These are phyloP conservation scores for Vitis hybrid DNA, from an alignment of 177 flowering plant species.

Conservation along the genomic window DNA sequence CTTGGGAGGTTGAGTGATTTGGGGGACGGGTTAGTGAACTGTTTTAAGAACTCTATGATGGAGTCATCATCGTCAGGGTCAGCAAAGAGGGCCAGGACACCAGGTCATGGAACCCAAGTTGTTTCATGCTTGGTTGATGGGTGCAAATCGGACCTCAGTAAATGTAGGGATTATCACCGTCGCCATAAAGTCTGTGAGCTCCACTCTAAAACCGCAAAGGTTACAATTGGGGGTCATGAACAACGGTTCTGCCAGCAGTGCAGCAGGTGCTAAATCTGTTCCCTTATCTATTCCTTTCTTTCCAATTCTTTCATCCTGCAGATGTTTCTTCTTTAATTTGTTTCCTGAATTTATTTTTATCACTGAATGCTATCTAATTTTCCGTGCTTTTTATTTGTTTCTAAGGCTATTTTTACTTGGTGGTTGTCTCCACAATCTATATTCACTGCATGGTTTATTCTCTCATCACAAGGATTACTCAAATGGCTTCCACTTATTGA, in stretches of 20 bases:
- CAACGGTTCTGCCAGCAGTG: constrained; percentile 96
- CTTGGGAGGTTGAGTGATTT: constrained; percentile 33
- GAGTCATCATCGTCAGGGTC: constrained; percentile 45
- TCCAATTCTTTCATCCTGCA: background rate
- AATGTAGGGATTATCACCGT: constrained; percentile 82
- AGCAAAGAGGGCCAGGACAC: constrained; percentile 56
- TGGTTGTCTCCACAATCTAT: no score
- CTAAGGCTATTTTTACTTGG: no score
- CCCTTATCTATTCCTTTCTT: background rate
- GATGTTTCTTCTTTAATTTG: background rate
- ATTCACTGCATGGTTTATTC: no score
- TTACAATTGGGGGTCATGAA: constrained; percentile 68
- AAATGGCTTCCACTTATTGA: no score
- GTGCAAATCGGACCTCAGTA: constrained; percentile 73
- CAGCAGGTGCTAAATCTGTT: constrained; percentile 54
- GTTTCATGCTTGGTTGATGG: constrained; percentile 86
- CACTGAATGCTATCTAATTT: no score
- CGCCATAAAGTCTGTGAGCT: constrained; percentile 91
- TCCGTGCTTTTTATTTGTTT: no score
- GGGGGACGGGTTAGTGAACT: constrained; percentile 20
- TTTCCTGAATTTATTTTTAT: no score
- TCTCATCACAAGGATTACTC: no score
- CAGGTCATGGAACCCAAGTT: constrained; percentile 34
- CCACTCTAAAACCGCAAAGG: constrained; percentile 82
- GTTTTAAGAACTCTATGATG: constrained; percentile 32